Percentiles rank a stretch among this genome's conserved stretches.
These are phyloP conservation scores for Myxozyma geophila DNA, from an alignment of 805 yeast genomes.

Conservation along the genomic window DNA sequence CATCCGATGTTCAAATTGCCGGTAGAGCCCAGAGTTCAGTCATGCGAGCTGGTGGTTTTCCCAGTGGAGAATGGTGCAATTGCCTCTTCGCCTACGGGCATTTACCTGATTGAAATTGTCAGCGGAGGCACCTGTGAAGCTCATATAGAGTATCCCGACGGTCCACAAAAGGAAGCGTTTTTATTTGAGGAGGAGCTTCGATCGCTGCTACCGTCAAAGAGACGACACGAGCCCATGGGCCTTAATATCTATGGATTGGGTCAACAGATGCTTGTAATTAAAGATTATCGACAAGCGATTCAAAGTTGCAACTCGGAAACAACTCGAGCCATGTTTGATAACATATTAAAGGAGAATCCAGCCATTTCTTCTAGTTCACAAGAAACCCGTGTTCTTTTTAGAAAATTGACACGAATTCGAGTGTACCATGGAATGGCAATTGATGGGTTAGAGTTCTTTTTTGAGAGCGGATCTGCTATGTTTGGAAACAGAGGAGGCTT, in stretches of 20 bases:
- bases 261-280: constrained; percentile 60
- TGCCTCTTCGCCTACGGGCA: constrained; percentile 64
- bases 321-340: constrained; percentile 24
- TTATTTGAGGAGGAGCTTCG: constrained; percentile 56
- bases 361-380: not conserved
- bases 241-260: constrained; percentile 61
- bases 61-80: constrained; percentile 56
- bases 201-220: constrained; percentile 46
- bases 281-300: constrained; percentile 51
- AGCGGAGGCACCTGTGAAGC: constrained; percentile 60
- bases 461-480: constrained; percentile 39
- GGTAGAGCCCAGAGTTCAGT: constrained; percentile 51
- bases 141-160: constrained; percentile 65
- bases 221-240: constrained; percentile 44
- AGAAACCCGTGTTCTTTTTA: constrained; percentile 25
- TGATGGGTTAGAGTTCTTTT: constrained; percentile 74
- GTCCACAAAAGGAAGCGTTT: constrained; percentile 58
- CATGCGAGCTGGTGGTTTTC: constrained; percentile 52
- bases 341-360: constrained; percentile 16
- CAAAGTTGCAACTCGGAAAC: constrained; percentile 9
- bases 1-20: constrained; percentile 83
- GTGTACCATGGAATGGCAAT: constrained; percentile 76
- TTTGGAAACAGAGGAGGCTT: constrained; percentile 49
- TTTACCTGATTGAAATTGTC: constrained; percentile 73
- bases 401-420: constrained; percentile 57